Base-by-base conservation (phyloP, 2,329 filamentous ascomycete species). In the Talaromyces atroroseus region DNA sequence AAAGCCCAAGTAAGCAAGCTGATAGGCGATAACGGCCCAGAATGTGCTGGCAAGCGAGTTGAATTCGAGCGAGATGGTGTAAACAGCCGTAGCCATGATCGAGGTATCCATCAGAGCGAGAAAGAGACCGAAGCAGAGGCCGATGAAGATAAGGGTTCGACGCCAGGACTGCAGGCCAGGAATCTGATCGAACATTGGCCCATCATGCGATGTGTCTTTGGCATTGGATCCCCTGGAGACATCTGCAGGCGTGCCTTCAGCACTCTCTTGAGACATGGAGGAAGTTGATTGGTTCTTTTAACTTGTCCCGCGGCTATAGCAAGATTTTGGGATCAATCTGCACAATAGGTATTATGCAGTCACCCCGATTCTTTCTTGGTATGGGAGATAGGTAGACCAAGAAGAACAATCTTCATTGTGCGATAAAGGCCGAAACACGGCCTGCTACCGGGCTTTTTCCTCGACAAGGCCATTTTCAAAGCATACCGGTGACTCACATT, bases 61-160 rank as follows among this genome's bases (percentile, higher is more conserved):
- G 46, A 55, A 55, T 8, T 55, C 53, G 34, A 55, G 46, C 2
- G 46, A 49, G 23, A 50, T 55, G n/a, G 36, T 50, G 26, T 55
- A 55, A 12, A 55, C 42, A 12, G 46, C 48, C 5, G 53, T 56
- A 2, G 53, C 53, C 36, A 56, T 45, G 26, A 56, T 50, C 6
- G 53, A 56, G 7, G 53, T 56, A 16, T 56, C 53, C 26, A 56
- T 45, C 3, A 56, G 38, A 16, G 47, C 29, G 38, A 56, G 53
- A 2, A 56, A 48, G 8, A 56, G 38, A 5, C 53, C 53, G n/a
- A 46, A 45, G 20, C n/a, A 50, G 47, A 56, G 50, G 8, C 40
- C 38, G 20, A 52, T 52, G 42, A 36, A 52, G 29, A 54, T 49
- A 16, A 48, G 32, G 5, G 32, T 29, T 49, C 52, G 21, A 10